Evolutionary conservation across 768 basidiomycete species (phyloP), one percentile per base, ranked within the genome.

Genomic region (Lentinula sp.): DNA sequence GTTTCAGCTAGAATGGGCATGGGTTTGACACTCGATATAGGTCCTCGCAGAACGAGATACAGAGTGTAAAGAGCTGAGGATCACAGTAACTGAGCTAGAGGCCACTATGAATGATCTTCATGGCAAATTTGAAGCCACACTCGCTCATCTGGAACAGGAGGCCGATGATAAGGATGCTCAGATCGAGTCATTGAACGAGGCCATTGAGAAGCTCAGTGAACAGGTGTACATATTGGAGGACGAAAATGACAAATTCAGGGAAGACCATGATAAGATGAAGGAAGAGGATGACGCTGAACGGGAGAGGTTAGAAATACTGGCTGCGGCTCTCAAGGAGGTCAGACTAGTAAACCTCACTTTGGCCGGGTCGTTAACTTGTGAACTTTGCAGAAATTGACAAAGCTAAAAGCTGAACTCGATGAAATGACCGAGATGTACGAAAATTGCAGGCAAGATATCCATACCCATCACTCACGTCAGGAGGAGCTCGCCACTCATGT

Each of bases 151-250:
- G 48, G 91, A 94, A 68, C 79, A 79, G 15, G 91, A 95, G 61
- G 79, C 87, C 2, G 88, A 87, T 8, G 85, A 87, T 66, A 92
- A 91, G 73, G 93, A 95, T 54, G 82, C 76, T 1, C 90, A 95
- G 71, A 81, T 94, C 43, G 81, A 87, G 55, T 77, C 79, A 16
- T 78, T 91, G 45, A 91, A 90, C 65, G 76, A 83, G 46, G 89
- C 95, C 46, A 85, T 96, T 23, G 87, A 94, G 68, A 85, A 81
- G 62, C 83, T 96, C 49, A 85, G 91, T 5, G 87, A 91, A 62
- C 85, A 87, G 58, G 83, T 97, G 8, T 94, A 90, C 71, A 76
- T 85, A 48, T 81, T 96, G 1, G 96, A 98, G 69, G 93, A 96
- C 62, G 90, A 94, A 68, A 83, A 87, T 57, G 93, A 95, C 63